These are phyloP conservation scores for Exophiala sideris DNA, from an alignment of 2,329 filamentous ascomycete species.

Conservation along the genomic window DNA sequence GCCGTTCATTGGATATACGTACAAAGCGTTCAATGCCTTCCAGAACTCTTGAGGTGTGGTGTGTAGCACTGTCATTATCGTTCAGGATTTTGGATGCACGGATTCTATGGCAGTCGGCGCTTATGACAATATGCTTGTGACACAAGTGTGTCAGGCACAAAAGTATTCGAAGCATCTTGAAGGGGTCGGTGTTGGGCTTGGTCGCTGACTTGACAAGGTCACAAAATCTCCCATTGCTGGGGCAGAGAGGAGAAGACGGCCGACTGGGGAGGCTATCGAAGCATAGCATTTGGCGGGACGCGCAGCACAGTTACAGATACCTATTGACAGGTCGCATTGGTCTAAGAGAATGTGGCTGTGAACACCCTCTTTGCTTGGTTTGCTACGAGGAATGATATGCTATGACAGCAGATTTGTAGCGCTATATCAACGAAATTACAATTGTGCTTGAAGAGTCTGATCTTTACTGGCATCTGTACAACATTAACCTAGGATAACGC, in stretches of 20 bases:
- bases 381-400: background rate
- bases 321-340: conserved; percentile 12
- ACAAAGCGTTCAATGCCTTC: conserved; percentile 87
- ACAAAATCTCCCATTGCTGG: background rate
- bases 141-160: conserved; percentile 4
- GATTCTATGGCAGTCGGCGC: conserved; percentile 6
- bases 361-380: conserved; percentile 6
- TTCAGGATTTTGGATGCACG: background rate
- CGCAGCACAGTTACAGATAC: conserved; percentile 7
- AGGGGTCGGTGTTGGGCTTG: background rate
- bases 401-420: background rate
- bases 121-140: conserved; percentile 11
- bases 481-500: no score
- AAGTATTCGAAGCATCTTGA: conserved; percentile 4
- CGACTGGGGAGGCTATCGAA: background rate
- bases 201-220: background rate
- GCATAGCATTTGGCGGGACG: background rate
- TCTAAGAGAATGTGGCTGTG: conserved; percentile 16
- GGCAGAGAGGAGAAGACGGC: background rate
- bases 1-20: conserved; percentile 94
- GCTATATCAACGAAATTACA: background rate
- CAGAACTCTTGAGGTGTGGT: conserved; percentile 31
- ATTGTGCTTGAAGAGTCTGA: background rate
- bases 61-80: background rate
- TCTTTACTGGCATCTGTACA: background rate